These are phyloP conservation scores for Termitomyces sp. DNA, from an alignment of 768 basidiomycete species.

Conservation along the genomic window DNA sequence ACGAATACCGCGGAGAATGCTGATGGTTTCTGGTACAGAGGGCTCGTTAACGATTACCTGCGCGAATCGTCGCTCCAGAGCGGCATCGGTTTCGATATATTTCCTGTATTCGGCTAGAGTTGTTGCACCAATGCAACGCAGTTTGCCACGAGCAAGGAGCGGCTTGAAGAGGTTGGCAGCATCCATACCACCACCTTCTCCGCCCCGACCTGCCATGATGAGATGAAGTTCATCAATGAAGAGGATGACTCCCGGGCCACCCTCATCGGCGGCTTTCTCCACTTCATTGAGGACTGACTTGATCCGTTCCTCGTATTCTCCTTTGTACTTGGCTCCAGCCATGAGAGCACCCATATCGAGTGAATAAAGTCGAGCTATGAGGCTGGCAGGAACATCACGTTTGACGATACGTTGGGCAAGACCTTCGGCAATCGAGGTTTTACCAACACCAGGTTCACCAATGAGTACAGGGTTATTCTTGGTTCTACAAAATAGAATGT, in stretches of 20 bases:
- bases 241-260: conserved; percentile 75
- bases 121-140: conserved; percentile 79
- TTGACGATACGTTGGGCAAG: conserved; percentile 94
- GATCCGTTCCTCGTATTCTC: conserved; percentile 94
- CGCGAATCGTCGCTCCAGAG: conserved; percentile 87
- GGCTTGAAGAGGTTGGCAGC: conserved; percentile 93
- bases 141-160: conserved; percentile 79
- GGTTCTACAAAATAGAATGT: conserved; percentile 43
- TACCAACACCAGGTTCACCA: conserved; percentile 93
- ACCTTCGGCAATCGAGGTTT: conserved; percentile 93
- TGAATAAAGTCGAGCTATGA: conserved; percentile 73
- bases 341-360: conserved; percentile 95
- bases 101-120: conserved; percentile 90
- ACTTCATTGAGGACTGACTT: conserved; percentile 90
- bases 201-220: conserved; percentile 85
- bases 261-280: conserved; percentile 78
- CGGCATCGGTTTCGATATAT: conserved; percentile 90
- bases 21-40: conserved; percentile 82
- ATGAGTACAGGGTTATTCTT: conserved; percentile 98
- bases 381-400: conserved; percentile 76
- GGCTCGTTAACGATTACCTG: conserved; percentile 95
- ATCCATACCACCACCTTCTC: conserved; percentile 88
- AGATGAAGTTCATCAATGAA: conserved; percentile 96
- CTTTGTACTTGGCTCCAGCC: conserved; percentile 91
- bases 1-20: conserved; percentile 88